Percentiles rank a stretch among this genome's conserved stretches.
Conservation (phyloP, 176 grass and related monocot species). For the Dendrocalamus sinicus region DNA sequence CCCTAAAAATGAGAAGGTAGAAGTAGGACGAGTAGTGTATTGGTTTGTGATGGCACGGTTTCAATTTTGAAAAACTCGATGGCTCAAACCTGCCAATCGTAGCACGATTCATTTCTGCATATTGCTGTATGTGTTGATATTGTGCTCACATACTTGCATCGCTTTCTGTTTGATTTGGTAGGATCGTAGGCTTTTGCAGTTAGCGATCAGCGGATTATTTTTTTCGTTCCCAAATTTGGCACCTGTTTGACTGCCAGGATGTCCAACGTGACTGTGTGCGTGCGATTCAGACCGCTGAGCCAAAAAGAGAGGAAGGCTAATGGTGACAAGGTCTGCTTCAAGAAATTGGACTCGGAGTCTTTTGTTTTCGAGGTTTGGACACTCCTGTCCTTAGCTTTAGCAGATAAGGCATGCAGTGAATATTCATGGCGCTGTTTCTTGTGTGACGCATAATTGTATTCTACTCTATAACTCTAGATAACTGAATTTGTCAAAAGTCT, state of each 20-base stretch:
- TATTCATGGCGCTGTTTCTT: slow-evolving; percentile 1
- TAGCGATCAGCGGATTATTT: not conserved
- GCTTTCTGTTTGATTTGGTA: not conserved
- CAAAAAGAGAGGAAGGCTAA: slow-evolving; percentile 67
- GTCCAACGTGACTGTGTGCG: slow-evolving; percentile 81
- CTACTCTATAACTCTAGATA: not conserved
- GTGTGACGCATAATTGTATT: not conserved
- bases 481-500: not conserved
- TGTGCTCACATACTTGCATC: not conserved
- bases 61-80: not conserved
- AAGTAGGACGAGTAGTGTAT: too few species aligned
- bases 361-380: slow-evolving; percentile 72
- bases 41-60: not conserved
- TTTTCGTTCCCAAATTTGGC: not conserved
- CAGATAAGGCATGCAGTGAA: not conserved
- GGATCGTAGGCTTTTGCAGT: not conserved
- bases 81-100: not conserved
- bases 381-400: not conserved
- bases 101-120: not conserved
- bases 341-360: slow-evolving; percentile 62
- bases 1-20: too few species aligned
- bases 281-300: slow-evolving; percentile 80
- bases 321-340: slow-evolving; percentile 59
- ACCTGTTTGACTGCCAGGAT: slow-evolving; percentile 44
- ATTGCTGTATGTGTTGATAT: not conserved